phyloP scores from a whole-genome alignment of 345 rosid species.

The Ceriops decandra region DNA sequence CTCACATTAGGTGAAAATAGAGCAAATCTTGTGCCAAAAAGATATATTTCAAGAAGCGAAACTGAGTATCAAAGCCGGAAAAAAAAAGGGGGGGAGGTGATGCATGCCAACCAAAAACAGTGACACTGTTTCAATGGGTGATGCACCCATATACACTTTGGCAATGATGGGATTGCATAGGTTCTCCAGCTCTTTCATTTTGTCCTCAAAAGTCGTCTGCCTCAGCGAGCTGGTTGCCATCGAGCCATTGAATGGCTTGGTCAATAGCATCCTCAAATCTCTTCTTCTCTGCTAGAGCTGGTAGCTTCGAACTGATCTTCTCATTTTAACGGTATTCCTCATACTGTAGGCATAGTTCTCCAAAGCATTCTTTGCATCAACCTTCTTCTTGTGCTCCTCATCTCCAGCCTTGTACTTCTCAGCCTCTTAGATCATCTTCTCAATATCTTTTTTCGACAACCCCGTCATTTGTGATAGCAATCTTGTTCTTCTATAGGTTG shows the following conservation, averaged over 20 bases:
- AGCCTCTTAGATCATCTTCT: slow-evolving; percentile 26
- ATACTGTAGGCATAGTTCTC: slow-evolving; percentile 26
- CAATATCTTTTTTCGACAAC: slow-evolving; percentile 26
- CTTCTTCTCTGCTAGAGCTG: slow-evolving; percentile 14
- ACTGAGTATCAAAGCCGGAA: too few species aligned
- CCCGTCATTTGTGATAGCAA: slow-evolving; percentile 26
- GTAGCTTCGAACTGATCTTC: slow-evolving; percentile 20
- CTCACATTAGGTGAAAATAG: too few species aligned
- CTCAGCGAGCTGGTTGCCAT: slow-evolving; percentile 25
- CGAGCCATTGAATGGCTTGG: slow-evolving; percentile 19
- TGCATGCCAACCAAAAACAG: too few species aligned
- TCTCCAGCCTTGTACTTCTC: slow-evolving; percentile 28
- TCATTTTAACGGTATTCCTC: slow-evolving; percentile 21
- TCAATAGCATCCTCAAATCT: slow-evolving; percentile 25
- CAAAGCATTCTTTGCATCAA: slow-evolving; percentile 19
- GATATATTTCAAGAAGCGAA: too few species aligned
- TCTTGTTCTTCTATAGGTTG: slow-evolving; percentile 24
- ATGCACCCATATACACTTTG: slow-evolving; percentile 16
- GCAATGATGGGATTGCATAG: slow-evolving; percentile 26
- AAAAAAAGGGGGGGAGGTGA: too few species aligned
- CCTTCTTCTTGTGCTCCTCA: slow-evolving; percentile 22
- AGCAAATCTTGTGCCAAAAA: too few species aligned
- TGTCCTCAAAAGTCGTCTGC: slow-evolving; percentile 20
- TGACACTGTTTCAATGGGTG: too few species aligned
- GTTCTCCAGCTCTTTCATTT: slow-evolving; percentile 23